Conservation (phyloP, 1,284 basidiomycete genomes). For the Moesziomyces sp. region DNA sequence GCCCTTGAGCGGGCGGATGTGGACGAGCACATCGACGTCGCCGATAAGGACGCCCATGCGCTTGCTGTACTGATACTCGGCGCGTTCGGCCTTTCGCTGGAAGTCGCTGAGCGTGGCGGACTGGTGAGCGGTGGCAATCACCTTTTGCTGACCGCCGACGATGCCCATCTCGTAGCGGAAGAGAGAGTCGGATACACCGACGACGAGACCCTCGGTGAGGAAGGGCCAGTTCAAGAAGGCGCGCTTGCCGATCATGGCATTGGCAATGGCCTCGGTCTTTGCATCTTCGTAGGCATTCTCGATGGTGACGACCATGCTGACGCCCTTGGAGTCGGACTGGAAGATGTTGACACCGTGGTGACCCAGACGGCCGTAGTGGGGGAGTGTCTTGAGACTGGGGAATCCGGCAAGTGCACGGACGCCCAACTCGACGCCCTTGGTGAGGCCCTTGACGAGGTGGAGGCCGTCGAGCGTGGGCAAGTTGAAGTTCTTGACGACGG, state of each 20-base stretch:
- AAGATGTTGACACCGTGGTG: constrained; percentile 94
- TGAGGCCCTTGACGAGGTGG: constrained; percentile 84
- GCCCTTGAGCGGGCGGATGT: constrained; percentile 72
- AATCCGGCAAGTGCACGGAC: constrained; percentile 90
- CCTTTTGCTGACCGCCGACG: constrained; percentile 45
- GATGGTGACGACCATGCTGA: constrained; percentile 90
- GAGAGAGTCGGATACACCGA: constrained; percentile 84
- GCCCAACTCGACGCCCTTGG: constrained; percentile 88
- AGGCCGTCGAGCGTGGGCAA: constrained; percentile 85
- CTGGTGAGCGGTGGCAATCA: constrained; percentile 49
- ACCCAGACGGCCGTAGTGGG: constrained; percentile 80
- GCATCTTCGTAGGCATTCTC: constrained; percentile 78
- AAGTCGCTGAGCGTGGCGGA: constrained; percentile 70
- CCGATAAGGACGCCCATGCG: constrained; percentile 87
- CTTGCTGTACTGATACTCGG: constrained; percentile 89
- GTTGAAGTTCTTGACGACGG: constrained; percentile 79
- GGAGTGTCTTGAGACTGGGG: constrained; percentile 90
- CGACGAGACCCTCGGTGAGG: constrained; percentile 88
- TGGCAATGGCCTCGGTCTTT: constrained; percentile 76
- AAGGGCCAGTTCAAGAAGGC: constrained; percentile 93
- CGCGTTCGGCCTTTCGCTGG: constrained; percentile 70
- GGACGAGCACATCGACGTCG: constrained; percentile 70
- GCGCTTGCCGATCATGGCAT: constrained; percentile 74
- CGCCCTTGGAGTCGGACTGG: constrained; percentile 86
- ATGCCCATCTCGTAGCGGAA: constrained; percentile 76